Base-by-base conservation (phyloP, 2,329 filamentous ascomycete species). In the Sporothrix pseudoabietina region DNA sequence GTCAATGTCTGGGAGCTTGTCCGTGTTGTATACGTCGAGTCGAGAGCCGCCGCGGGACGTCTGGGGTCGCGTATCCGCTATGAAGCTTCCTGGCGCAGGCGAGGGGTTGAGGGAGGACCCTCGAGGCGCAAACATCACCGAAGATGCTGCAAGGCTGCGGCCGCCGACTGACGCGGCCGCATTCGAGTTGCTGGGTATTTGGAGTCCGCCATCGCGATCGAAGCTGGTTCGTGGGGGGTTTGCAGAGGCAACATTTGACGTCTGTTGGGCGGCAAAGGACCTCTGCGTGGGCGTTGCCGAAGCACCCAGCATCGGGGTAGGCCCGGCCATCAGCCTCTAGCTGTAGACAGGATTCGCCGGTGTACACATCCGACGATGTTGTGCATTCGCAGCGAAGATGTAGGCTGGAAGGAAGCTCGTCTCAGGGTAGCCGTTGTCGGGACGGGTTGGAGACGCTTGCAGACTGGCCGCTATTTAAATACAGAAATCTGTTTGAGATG, bases 81-180 rank as follows among this genome's bases (percentile, higher is more conserved):
- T 97, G 85, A 98, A 98, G 84, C 94, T 97, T 59, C 94, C 94
- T 0, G 91, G 91, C 35, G 88, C 90, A 72, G 89, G 86, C 49
- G 90, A 89, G 16, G 92, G 89, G 75, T 90, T 91, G 78, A 94
- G 86, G 68, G 92, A 93, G 76, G 89, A 86, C 71, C 87, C 89
- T 71, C 92, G 89, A 22, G 90, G 88, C 68, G 87, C 89, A 80
- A 89, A 92, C 72, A 89, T 90, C 77, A 89, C 85, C 79, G 81
- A 83, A 2, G 87, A 87, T 44, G 85, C 83, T 39, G 87, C 84
- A 19, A 86, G 78, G 75, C 84, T 87, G 75, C 88, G 85, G 69
- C 73, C 71, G 47, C 59, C 55, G 41, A 78, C 75, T 9, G 71
- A 61, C 0, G 71, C 57, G 8, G 68, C 79, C 76, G 83, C 84